Base-by-base conservation (phyloP, 495 filamentous ascomycete species). In the Lophiostoma macrostomum region DNA sequence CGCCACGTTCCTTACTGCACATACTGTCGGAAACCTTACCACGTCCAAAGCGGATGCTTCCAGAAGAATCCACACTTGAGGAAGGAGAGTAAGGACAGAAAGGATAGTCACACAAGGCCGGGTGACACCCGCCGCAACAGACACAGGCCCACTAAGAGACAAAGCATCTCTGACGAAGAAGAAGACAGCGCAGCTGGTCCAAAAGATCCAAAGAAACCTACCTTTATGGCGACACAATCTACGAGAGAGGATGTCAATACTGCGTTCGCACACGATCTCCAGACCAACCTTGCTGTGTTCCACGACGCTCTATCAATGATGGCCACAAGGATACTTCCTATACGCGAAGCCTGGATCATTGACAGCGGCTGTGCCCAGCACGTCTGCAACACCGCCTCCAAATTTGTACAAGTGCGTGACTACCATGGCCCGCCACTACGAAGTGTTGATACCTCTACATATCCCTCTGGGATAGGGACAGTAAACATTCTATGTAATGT, bases 191-290 rank as follows among this genome's bases (percentile, higher is more conserved):
- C 8, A 39, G 36, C 7, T 20, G 16, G 36, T 39, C 36, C 16
- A 39, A 39, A 39, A 39, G 36, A 39, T 18, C 36, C 16, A 39
- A 39, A 39, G 36, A 39, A 39, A 16, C 36, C 36, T n/a, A 39
- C 36, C 36, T 39, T 39, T 39, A 39, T 39, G 16, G 36, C 16
- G 16, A 39, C 16, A 20, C 8, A 39, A 8, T 7, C 36, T 20
- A 39, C 16, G 18, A 39, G 36, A 20, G 36, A 39, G 18, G 36
- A 39, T 39, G 16, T 39, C 18, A 39, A 39, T 39, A 20, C 7
- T n/a, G 16, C 36, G 16, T 39, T 39, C 16, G 16, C 8, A 39
- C 8, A 20, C 8, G 36, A 18, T 39, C 7, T 39, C 16, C 7
- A 32, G n/a, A n/a, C 7, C 29, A 32, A n/a, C n/a, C n/a, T 7